Conservation (phyloP, 176 grass and related monocot species). For the Otatea glauca region DNA sequence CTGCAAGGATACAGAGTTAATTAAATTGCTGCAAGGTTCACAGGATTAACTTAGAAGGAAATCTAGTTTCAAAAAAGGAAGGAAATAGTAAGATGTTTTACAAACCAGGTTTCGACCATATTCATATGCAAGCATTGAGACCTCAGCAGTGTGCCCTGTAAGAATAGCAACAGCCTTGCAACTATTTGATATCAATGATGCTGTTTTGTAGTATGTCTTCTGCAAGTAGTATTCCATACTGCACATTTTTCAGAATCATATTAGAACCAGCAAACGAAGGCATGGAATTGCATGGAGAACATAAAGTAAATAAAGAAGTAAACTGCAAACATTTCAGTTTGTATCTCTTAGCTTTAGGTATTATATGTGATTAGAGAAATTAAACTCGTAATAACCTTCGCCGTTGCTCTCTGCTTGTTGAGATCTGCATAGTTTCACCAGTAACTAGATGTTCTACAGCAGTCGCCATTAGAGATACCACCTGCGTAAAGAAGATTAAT, state of each 20-base stretch:
- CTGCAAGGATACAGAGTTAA: slow-evolving; percentile 51
- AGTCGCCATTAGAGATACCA: slow-evolving; percentile 87
- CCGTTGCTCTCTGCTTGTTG: slow-evolving; percentile 76
- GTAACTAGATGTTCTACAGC: slow-evolving; percentile 92
- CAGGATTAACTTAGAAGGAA: slow-evolving; percentile 24
- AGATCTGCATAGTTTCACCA: slow-evolving; percentile 98
- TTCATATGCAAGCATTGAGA: slow-evolving; percentile 84
- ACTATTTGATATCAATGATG: slow-evolving; percentile 97
- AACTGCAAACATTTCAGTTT: slow-evolving; percentile 29
- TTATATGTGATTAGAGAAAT: slow-evolving; percentile 12
- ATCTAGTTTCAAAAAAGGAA: neutral
- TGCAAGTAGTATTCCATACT: slow-evolving; percentile 98
- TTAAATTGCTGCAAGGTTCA: slow-evolving; percentile 5
- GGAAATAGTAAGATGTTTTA: slow-evolving; percentile 24
- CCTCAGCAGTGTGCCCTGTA: slow-evolving; percentile 88
- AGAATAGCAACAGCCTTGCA: slow-evolving; percentile 93
- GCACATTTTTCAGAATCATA: slow-evolving; percentile 44
- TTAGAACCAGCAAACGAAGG: slow-evolving; percentile 41
- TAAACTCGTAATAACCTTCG: slow-evolving; percentile 55
- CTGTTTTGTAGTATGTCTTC: slow-evolving; percentile 99
- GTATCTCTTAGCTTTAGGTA: slow-evolving; percentile 7
- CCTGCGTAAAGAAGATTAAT: slow-evolving; percentile 57
- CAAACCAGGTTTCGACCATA: slow-evolving; percentile 94
- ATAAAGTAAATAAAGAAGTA: slow-evolving; percentile 16
- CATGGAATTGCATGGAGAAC: slow-evolving; percentile 18